phyloP scores from a whole-genome alignment of 2,329 filamentous ascomycete genomes.

The Zelopaecilomyces penicillatus region DNA sequence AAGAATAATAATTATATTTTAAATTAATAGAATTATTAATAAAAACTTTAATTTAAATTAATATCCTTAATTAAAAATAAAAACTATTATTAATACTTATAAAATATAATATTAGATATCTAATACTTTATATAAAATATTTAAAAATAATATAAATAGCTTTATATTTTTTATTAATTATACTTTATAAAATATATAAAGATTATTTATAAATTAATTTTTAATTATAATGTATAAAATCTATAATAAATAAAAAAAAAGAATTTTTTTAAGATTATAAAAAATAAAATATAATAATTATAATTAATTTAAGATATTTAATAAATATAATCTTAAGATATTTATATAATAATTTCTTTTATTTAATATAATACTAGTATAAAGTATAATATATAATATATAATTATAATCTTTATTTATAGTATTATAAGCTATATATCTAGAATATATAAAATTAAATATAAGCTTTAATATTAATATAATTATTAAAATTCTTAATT shows the following conservation, averaged over 20 bases:
- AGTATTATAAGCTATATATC: no score
- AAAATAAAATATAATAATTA: no score
- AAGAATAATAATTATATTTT: background rate
- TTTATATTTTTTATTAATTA: background rate
- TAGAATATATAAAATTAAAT: no score
- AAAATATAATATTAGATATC: slow-evolving; percentile 1
- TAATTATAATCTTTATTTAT: no score
- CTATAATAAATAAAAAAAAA: background rate
- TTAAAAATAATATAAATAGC: slow-evolving; percentile 3
- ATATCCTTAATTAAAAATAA: background rate
- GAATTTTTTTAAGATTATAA: background rate
- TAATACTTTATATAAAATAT: background rate
- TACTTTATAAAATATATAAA: background rate
- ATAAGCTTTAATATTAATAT: no score
- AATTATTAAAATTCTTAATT: no score
- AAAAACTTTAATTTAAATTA: no score
- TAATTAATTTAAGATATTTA: no score
- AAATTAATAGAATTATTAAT: background rate
- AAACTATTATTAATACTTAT: background rate
- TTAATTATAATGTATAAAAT: background rate
- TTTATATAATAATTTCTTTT: no score
- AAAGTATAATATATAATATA: no score
- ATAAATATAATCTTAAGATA: background rate
- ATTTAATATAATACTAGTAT: no score
- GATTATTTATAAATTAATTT: no score